Evolutionary conservation across 2,329 filamentous ascomycete species (phyloP), one percentile per base, ranked within the genome.

Genomic region (Sclerotinia spermophila): DNA sequence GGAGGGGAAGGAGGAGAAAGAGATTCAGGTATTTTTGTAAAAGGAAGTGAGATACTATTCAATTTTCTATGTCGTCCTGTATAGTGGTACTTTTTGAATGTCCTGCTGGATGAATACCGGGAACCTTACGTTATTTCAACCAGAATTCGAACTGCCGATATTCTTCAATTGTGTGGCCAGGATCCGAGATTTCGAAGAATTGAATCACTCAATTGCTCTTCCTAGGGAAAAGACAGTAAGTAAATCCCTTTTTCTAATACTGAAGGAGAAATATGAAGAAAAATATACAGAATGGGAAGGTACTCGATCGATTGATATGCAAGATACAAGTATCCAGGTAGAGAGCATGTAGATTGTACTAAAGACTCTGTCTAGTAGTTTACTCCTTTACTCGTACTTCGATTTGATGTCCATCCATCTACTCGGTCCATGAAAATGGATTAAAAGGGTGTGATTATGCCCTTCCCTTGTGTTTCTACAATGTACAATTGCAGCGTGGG

Each of bases 401-500:
- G 24, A 59, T 59, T 59, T 38, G 24, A 59, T 40, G 35, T 8
- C 24, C 56, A 59, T 38, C 35, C 24, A 10, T 38, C 56, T 3
- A 27, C 17, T 38, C 11, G 58, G 42, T 60, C 56, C 56, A 60
- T 60, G 58, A 60, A 60, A 35, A 58, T 58, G 55, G 55, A 58
- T 58, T 4, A 17, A 27, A 27, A 60, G 35, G 35, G 58, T 30
- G n/a, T 42, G 58, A 60, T 42, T 21, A 27, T 30, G 10, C 33
- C 61, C 30, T 10, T 10, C 30, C 44, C 44, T n/a, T 27, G 58
- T 61, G 38, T 61, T 13, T 48, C 48, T 53, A 17, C 48, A 30
- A 53, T 27, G n/a, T 53, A 19, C 62, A 51, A 67, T 35, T 67
- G 65, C 51, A 44, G 51, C 51, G 65, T 67, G 65, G 65, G 44